Base-by-base conservation (phyloP, 352 stramenopile species). In the Pythium rhizo-oryzae region DNA sequence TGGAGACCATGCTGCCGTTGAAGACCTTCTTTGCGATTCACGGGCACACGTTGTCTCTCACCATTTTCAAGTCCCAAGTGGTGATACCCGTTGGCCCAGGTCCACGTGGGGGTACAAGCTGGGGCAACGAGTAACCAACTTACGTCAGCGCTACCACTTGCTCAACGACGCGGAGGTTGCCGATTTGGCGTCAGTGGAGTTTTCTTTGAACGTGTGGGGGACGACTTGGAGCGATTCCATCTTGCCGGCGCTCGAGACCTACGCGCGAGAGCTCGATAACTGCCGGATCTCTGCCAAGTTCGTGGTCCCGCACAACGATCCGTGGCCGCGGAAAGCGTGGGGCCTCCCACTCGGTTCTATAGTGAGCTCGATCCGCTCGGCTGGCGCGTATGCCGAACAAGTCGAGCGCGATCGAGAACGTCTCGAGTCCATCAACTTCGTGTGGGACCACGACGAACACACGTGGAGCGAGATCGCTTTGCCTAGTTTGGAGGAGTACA, bases 91-190 rank as follows among this genome's bases (percentile, higher is more conserved):
- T 37, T 87, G 74, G 70, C 75, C 77, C 6, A 21, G 54, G 4
- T 43, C 71, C 44, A 65, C 74, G 4, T 83, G 75, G 75, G 69
- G 70, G 4, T 74, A 77, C 49, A 65, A 55, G 18, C 30, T 87
- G 11, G 79, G 79, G 11, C n/a, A 30, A 18, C 67, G 75, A 18
- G 74, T 74, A 62, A 16, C 70, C 69, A 33, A n/a, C 58, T 2
- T 62, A 50, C 28, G 64, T 0, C 8, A 49, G 23, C 53, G 39
- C 0, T 7, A 21, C 8, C 11, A 65, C 19, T 67, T 57, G 6
- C 39, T 65, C 21, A 49, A 28, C 2, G 8, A 43, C 1, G 37
- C 46, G n/a, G 49, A 63, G 43, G 23, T 47, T n/a, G 21, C 23
- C 5, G 51, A 71, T 23, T 54, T 76, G 25, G 44, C 65, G 8